Conservation (phyloP, 148 eudicot genomes). For the Heliamphora exappendiculata region DNA sequence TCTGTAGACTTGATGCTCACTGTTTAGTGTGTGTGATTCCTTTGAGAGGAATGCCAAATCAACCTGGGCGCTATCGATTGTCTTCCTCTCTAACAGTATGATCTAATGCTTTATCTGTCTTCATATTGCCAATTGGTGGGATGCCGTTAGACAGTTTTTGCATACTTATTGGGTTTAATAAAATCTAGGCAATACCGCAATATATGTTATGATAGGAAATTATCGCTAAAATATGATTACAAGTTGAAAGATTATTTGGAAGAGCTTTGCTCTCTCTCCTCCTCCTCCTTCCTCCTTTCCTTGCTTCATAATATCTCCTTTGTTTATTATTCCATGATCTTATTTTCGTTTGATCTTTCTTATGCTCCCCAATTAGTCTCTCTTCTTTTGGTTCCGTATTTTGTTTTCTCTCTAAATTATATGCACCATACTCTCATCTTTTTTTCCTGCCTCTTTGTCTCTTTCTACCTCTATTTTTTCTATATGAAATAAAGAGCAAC, state of each 20-base stretch:
- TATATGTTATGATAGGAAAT: too few species aligned
- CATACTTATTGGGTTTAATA: neutral
- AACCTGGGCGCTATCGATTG: neutral
- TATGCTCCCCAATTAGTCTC: neutral
- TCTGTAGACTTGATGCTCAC: neutral
- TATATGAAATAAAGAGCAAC: too few species aligned
- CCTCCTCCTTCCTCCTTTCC: too few species aligned
- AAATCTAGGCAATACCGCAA: neutral
- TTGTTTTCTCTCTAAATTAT: too few species aligned
- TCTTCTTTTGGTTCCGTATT: too few species aligned
- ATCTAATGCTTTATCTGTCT: neutral
- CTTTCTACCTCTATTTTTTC: neutral
- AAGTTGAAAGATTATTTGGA: too few species aligned
- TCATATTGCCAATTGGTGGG: neutral
- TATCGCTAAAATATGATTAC: too few species aligned
- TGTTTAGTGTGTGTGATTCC: neutral
- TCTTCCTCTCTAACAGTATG: neutral
- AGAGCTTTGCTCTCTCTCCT: too few species aligned
- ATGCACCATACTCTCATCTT: too few species aligned
- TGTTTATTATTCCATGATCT: neutral
- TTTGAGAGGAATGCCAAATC: neutral
- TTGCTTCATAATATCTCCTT: neutral
- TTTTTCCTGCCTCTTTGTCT: neutral
- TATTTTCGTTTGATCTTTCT: neutral
- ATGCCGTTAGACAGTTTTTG: neutral